Evolutionary conservation across 768 basidiomycete genomes (phyloP), one percentile per base, ranked within the genome.

Genomic region (Tulasnella sp.): DNA sequence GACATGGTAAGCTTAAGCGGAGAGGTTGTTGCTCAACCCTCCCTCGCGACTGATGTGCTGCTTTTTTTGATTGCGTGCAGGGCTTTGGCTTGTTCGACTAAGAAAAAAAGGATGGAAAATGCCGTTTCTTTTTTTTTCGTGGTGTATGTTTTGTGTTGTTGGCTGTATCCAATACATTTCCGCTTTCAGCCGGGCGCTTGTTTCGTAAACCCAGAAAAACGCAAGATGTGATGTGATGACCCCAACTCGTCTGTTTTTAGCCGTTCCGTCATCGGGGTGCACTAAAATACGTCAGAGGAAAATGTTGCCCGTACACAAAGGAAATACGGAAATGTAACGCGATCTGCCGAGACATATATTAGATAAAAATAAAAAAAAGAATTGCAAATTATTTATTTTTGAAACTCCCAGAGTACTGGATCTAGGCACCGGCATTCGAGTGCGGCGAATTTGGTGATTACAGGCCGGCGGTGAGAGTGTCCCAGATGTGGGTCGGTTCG

Each of bases 11-110:
- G 82, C 79, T 29, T 29, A 37, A 15, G 71, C 78, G 69, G 55
- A 7, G 69, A 46, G 42, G 6, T 44, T 18, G 7, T 48, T 40
- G 18, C 32, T 57, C 51, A 67, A 18, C 73, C 16, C 40, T 70
- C 40, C 23, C 32, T 29, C 23, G n/a, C 32, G 70, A 29, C 69
- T 48, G 44, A 67, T 67, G 61, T 67, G 61, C 26, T 67, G 61
- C 26, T 67, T 67, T 26, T 44, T 51, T 75, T 42, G n/a, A 39
- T 67, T n/a, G 26, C 57, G 26, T 42, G 7, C 51, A 80, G 80
- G 83, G 96, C 88, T 98, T 98, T 86, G 96, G 96, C 87, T 90
- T 98, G 81, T 98, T 98, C 89, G 96, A 98, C 88, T 98, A 91
- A n/a, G n/a, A 88, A 39, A 35, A 39, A 35, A 57, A 26, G 15